A percentile compares a stretch with the other conserved stretches of the same genome.
Conservation (phyloP, 2,329 filamentous ascomycete genomes). For the Alternaria panax region DNA sequence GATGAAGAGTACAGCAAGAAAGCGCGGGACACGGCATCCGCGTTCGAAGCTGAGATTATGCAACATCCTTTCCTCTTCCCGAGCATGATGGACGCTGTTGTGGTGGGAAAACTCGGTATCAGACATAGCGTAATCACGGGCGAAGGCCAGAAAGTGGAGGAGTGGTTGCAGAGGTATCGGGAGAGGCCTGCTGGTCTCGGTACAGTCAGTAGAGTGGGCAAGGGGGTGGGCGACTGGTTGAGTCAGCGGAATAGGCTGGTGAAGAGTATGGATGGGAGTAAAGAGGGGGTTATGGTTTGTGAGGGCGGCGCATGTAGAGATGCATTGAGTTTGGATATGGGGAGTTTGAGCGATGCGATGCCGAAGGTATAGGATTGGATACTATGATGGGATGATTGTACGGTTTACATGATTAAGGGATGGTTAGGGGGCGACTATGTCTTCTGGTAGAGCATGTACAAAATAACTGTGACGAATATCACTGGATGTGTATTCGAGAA, state of each 20-base stretch:
- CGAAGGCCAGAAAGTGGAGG: slow-evolving; percentile 52
- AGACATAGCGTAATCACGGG: slow-evolving; percentile 65
- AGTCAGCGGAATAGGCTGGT: slow-evolving; percentile 58
- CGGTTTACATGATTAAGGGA: neutral
- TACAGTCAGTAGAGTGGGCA: slow-evolving; percentile 47
- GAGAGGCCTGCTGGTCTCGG: slow-evolving; percentile 47
- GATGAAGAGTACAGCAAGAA: slow-evolving; percentile 69
- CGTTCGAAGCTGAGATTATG: slow-evolving; percentile 89
- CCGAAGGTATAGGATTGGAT: slow-evolving; percentile 3
- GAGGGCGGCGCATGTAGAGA: slow-evolving; percentile 55
- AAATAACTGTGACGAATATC: no score
- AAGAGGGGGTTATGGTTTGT: slow-evolving; percentile 49
- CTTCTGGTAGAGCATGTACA: neutral
- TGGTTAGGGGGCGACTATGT: neutral
- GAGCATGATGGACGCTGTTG: slow-evolving; percentile 77
- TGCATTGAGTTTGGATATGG: slow-evolving; percentile 45
- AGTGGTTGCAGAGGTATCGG: slow-evolving; percentile 52
- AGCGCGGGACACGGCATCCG: slow-evolving; percentile 77
- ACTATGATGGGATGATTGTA: neutral
- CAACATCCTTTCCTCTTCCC: slow-evolving; percentile 94
- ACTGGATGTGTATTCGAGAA: no score
- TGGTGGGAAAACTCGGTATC: slow-evolving; percentile 75
- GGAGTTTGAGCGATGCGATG: slow-evolving; percentile 35
- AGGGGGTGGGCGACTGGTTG: slow-evolving; percentile 56
- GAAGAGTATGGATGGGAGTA: slow-evolving; percentile 51